Percentiles rank a stretch among this genome's conserved stretches.
Evolutionary conservation across 2,329 filamentous ascomycete species (phyloP).

Genomic region (Sarocladiaceae sp.): DNA sequence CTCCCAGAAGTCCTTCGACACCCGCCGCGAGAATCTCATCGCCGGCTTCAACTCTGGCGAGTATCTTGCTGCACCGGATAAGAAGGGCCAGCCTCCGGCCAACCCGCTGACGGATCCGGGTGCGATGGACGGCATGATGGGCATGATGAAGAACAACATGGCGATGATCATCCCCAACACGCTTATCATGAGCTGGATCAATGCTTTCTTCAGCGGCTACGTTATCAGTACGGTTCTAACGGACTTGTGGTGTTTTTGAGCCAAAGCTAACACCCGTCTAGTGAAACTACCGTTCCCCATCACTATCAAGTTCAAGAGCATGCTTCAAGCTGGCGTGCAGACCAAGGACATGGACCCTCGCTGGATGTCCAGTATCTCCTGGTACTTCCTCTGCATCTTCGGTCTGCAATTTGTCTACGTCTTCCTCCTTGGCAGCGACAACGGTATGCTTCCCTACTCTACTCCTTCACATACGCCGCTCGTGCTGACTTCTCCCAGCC

Average conservation of each 20-base stretch:
- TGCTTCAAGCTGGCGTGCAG: conserved; percentile 94
- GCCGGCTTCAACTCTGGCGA: conserved; percentile 77
- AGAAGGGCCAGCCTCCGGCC: conserved; percentile 75
- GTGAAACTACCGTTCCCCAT: conserved; percentile 97
- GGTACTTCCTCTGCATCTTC: conserved; percentile 98
- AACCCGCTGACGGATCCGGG: conserved; percentile 95
- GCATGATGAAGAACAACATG: conserved; percentile 99
- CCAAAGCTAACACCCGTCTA: conserved; percentile 24
- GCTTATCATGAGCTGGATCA: conserved; percentile 99
- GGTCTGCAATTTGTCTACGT: conserved; percentile 96
- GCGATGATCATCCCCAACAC: conserved; percentile 99
- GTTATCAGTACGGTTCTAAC: conserved; percentile 68
- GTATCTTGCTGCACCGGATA: conserved; percentile 85
- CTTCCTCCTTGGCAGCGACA: conserved; percentile 92
- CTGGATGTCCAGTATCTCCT: conserved; percentile 98
- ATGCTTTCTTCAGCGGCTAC: conserved; percentile 96
- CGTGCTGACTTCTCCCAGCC: conserved; percentile 43
- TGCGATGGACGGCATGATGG: conserved; percentile 99
- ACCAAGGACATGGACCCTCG: conserved; percentile 94
- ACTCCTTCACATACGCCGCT: conserved; percentile 1
- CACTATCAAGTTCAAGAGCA: conserved; percentile 98
- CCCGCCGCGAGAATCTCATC: conserved; percentile 74
- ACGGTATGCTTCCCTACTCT: conserved; percentile 56
- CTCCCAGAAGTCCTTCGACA: conserved; percentile 68
- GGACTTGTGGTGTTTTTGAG: no score